Percentiles rank a stretch among this genome's conserved stretches.
Conservation (phyloP, 2,329 filamentous ascomycete species). For the Epichloe brachyelytri region DNA sequence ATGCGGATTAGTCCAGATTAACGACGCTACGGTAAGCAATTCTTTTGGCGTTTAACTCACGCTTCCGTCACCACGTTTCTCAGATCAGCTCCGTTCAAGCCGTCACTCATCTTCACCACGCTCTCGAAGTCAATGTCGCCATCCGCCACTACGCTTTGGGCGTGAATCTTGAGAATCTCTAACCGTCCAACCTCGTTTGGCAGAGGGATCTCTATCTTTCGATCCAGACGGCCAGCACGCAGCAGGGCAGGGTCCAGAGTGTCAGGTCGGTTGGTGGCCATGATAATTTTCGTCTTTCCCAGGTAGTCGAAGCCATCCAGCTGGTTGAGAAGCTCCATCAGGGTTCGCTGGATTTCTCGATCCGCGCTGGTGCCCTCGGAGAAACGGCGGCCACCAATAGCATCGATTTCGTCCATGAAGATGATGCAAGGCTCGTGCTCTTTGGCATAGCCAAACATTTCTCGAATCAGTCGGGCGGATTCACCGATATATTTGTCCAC, state of each 20-base stretch:
- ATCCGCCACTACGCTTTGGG: slow-evolving; percentile 71
- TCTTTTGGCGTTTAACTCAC: slow-evolving; percentile 43
- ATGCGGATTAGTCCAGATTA: neutral
- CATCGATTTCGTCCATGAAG: slow-evolving; percentile 99
- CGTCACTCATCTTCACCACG: slow-evolving; percentile 99
- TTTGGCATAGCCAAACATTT: slow-evolving; percentile 99
- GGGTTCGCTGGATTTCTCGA: slow-evolving; percentile 91
- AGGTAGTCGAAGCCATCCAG: slow-evolving; percentile 98
- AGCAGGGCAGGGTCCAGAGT: slow-evolving; percentile 89
- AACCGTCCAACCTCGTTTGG: slow-evolving; percentile 93
- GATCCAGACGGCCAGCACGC: slow-evolving; percentile 82
- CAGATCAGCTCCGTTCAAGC: slow-evolving; percentile 92
- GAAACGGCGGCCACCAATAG: slow-evolving; percentile 91
- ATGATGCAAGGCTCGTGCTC: slow-evolving; percentile 99
- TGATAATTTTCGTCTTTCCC: slow-evolving; percentile 99
- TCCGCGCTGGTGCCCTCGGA: slow-evolving; percentile 96
- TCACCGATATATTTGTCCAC: slow-evolving; percentile 99
- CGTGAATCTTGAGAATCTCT: slow-evolving; percentile 97
- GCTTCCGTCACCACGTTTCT: slow-evolving; percentile 97
- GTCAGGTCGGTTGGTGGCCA: slow-evolving; percentile 96
- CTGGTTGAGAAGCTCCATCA: slow-evolving; percentile 98
- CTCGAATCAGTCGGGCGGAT: slow-evolving; percentile 88
- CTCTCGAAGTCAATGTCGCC: slow-evolving; percentile 98
- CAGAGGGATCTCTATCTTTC: slow-evolving; percentile 95
- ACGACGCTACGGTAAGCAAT: neutral